Percentiles rank a stretch among this genome's conserved stretches.
Evolutionary conservation across 805 yeast genomes (phyloP).

Genomic region (Candida caryicola): DNA sequence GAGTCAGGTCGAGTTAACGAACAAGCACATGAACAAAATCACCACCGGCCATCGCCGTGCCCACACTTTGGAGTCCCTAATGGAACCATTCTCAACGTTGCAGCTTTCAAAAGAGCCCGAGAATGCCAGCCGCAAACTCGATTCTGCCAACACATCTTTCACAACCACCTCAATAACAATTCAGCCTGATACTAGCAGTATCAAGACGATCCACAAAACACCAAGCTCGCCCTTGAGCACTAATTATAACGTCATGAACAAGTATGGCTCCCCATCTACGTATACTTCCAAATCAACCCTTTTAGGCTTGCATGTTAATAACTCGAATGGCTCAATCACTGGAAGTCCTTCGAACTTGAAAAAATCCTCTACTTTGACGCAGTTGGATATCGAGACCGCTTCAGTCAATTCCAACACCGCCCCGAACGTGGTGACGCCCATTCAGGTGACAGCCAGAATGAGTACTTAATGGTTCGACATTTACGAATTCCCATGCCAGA

Average conservation of each 20-base stretch:
- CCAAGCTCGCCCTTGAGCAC: constrained; percentile 19
- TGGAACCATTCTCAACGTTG: constrained; percentile 15
- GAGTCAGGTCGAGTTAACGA: neutral
- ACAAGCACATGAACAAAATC: neutral
- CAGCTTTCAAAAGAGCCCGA: constrained; percentile 5
- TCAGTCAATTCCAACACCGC: constrained; percentile 24
- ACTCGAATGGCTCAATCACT: constrained; percentile 18
- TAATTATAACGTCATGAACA: constrained; percentile 18
- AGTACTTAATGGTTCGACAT: constrained; percentile 21
- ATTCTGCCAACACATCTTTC: constrained; percentile 17
- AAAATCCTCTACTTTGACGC: constrained; percentile 31
- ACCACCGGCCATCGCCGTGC: constrained; percentile 11
- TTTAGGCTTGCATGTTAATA: constrained; percentile 11
- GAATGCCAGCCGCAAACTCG: constrained; percentile 12
- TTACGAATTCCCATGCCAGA: constrained; percentile 1
- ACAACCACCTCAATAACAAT: constrained; percentile 14
- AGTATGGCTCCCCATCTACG: constrained; percentile 11
- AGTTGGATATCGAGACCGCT: constrained; percentile 29
- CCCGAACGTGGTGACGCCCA: constrained; percentile 39
- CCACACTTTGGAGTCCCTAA: constrained; percentile 14
- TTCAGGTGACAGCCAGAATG: constrained; percentile 43
- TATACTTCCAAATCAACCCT: constrained; percentile 17
- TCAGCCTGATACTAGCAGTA: constrained; percentile 10
- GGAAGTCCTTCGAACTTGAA: constrained; percentile 24
- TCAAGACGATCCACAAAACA: constrained; percentile 7